These are phyloP conservation scores for Chaetoceros tenuissimus DNA, from an alignment of 108 stramenopile species.

Conservation along the genomic window DNA sequence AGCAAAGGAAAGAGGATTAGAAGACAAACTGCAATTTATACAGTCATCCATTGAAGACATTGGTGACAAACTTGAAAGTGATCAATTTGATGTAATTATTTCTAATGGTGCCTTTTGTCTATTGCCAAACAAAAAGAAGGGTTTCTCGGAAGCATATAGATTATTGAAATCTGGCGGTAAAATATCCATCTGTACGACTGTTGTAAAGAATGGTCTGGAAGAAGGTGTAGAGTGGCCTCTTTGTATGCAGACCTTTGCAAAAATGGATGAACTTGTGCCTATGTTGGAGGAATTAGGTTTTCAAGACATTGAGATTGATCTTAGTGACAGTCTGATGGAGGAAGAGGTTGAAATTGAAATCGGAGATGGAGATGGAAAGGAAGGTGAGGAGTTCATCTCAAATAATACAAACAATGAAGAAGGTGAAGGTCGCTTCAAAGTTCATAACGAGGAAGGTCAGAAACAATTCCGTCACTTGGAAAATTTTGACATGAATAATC, in stretches of 20 bases:
- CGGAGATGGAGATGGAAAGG: too few species aligned
- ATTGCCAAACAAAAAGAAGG: constrained; percentile 70
- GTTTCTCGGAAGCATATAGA: constrained; percentile 64
- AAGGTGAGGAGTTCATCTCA: too few species aligned
- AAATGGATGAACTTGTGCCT: constrained; percentile 41
- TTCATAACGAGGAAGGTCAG: background rate
- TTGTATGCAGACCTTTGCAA: constrained; percentile 67
- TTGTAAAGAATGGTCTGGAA: background rate
- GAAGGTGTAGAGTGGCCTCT: constrained; percentile 50
- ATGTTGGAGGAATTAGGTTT: constrained; percentile 63
- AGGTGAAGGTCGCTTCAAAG: background rate
- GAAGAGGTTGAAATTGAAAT: constrained; percentile 45
- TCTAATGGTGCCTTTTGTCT: constrained; percentile 90
- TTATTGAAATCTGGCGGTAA: constrained; percentile 81
- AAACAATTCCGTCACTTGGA: constrained; percentile 6
- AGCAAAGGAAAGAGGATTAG: constrained; percentile 30
- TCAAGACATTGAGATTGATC: constrained; percentile 40
- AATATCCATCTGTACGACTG: constrained; percentile 62
- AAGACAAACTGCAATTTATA: too few species aligned
- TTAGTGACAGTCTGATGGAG: constrained; percentile 45
- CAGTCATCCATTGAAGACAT: too few species aligned
- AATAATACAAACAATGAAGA: too few species aligned
- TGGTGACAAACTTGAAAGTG: background rate
- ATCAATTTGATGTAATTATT: constrained; percentile 57
- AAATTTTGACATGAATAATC: constrained; percentile 61